phyloP scores from a whole-genome alignment of 306 rosid genomes.

The Sesbania bispinosa region DNA sequence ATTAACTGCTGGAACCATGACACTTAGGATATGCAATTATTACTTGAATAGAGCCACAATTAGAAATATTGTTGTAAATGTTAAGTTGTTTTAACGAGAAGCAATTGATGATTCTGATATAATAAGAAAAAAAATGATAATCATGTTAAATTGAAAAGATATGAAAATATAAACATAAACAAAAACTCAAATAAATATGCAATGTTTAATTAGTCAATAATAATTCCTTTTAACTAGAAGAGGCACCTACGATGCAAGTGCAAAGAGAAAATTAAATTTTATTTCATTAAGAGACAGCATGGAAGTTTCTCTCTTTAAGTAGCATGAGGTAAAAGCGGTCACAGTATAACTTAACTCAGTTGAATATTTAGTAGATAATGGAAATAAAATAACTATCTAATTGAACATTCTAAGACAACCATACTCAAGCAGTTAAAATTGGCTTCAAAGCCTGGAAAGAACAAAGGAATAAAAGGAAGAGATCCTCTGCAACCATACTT shows the following conservation, averaged over 20 bases:
- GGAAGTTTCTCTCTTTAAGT: neutral
- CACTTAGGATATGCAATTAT: conserved; percentile 4
- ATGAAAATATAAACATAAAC: neutral
- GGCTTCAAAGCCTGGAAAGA: conserved; percentile 9
- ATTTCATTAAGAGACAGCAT: conserved; percentile 6
- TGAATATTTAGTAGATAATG: neutral
- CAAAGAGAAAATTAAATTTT: neutral
- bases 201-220: neutral
- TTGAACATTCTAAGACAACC: neutral
- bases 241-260: neutral
- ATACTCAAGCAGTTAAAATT: neutral
- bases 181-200: neutral
- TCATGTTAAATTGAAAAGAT: neutral
- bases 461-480: neutral
- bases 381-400: neutral
- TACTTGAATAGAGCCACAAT: neutral
- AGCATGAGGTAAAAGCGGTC: neutral
- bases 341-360: neutral
- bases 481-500: neutral
- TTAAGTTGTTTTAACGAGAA: neutral
- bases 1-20: neutral
- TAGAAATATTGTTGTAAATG: neutral
- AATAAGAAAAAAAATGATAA: neutral
- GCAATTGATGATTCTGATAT: neutral
- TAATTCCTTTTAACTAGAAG: neutral